Conservation (phyloP, 495 filamentous ascomycete genomes). For the Tuber calosporum region DNA sequence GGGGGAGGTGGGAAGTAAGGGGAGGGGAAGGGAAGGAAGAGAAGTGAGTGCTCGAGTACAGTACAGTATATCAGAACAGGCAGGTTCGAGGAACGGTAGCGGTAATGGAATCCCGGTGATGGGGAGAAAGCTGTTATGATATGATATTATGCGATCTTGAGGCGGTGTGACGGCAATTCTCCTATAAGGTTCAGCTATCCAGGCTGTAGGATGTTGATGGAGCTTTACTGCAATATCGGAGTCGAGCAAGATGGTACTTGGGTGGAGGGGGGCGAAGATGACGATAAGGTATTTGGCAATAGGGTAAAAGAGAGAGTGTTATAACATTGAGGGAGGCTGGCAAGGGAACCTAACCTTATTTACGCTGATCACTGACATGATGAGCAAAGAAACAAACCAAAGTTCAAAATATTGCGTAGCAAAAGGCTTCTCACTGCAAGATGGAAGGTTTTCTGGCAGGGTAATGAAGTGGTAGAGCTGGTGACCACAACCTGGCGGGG, state of each 20-base stretch:
- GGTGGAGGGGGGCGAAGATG: no score
- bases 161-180: neutral
- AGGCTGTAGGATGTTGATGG: neutral
- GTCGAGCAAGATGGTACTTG: neutral
- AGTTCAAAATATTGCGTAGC: neutral
- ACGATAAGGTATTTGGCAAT: no score
- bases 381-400: neutral
- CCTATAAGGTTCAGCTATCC: neutral
- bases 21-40: neutral
- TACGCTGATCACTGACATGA: neutral
- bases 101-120: neutral
- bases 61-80: neutral
- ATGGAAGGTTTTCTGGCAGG: neutral
- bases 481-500: neutral
- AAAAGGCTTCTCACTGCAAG: neutral
- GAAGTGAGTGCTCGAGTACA: no score
- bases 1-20: neutral
- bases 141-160: neutral
- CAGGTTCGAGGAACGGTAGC: neutral
- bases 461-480: neutral
- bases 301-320: no score
- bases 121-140: neutral
- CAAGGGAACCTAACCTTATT: neutral
- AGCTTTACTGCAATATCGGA: neutral
- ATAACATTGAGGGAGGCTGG: no score